Base-by-base conservation (phyloP, 768 basidiomycete species). In the Boletus insuetus region DNA sequence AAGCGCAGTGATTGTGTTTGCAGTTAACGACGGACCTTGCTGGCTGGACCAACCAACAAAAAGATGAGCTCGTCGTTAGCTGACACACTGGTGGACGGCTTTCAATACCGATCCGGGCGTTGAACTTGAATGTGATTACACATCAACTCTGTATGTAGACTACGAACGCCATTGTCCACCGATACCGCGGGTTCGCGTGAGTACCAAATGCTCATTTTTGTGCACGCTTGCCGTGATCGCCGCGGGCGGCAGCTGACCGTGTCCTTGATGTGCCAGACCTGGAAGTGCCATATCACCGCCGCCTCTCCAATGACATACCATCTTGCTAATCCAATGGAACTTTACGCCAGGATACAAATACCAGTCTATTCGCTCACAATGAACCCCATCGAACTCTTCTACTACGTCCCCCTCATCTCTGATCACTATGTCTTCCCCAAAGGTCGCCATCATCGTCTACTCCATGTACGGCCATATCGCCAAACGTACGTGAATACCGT, bases 381-480 rank as follows among this genome's bases (percentile, higher is more conserved):
- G n/a, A 47, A 10, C 19, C 47, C 26, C 43, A 34, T 41, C 51
- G 19, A 47, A 35, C 49, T 32, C 24, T 9, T 29, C 17, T 14
- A 47, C 29, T n/a, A n/a, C 26, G 4, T 5, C 24, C 9, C 43
- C 1, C 16, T n/a, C 26, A 2, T 29, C 29, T 29, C 29, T 9
- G 8, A 29, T 29, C 29, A 29, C 9, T 8, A 81, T 79, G 78
- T 65, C 79, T 39, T 58, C 76, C 46, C 86, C 87, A 22, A 80
- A 68, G 58, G 70, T 89, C 59, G 86, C 86, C 51, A 87, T 90
- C 62, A 58, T 90, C 62, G 83, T 90, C 71, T 91, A 90, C 73
- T 72, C 85, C n/a, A 70, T 89, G 75, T 88, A 86, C 68, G 86
- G 86, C 59, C 90, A 91, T 68, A 81, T 91, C 68, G 79, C 77